Evolutionary conservation across 345 rosid species (phyloP).

Genomic region (Bruguiera sexangula): DNA sequence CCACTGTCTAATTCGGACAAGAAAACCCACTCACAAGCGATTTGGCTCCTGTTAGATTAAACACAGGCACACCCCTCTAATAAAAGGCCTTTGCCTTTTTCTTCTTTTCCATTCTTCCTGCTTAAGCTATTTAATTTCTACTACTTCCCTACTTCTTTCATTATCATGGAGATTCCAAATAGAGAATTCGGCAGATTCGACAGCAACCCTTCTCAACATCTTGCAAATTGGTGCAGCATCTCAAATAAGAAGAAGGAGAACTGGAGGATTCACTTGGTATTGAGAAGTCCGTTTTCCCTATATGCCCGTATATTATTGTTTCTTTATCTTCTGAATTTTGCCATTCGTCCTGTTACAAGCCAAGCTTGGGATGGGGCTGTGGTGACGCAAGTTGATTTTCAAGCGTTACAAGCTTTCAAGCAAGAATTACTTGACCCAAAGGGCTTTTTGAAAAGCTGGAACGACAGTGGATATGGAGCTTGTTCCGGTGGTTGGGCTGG

Average conservation of each 20-base stretch:
- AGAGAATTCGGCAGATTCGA: background rate
- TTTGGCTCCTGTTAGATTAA: conserved; percentile 33
- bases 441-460: conserved; percentile 26
- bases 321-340: conserved; percentile 3
- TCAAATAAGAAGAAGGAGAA: conserved; percentile 27
- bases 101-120: conserved; percentile 1
- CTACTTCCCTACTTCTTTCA: background rate
- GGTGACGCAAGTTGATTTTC: conserved; percentile 24
- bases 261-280: conserved; percentile 10
- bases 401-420: conserved; percentile 28
- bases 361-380: conserved; percentile 29
- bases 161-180: conserved; percentile 8
- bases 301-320: conserved; percentile 3
- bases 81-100: background rate
- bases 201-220: conserved; percentile 11
- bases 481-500: conserved; percentile 32
- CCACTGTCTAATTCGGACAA: conserved; percentile 29
- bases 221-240: conserved; percentile 23
- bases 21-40: conserved; percentile 32
- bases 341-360: conserved; percentile 10
- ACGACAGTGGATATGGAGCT: conserved; percentile 25
- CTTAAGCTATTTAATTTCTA: background rate
- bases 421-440: conserved; percentile 18
- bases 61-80: background rate
- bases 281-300: background rate